A percentile compares a stretch with the other conserved stretches of the same genome.
Evolutionary conservation across 2,329 filamentous ascomycete genomes (phyloP).

Genomic region (Trichophyton benhamiae): DNA sequence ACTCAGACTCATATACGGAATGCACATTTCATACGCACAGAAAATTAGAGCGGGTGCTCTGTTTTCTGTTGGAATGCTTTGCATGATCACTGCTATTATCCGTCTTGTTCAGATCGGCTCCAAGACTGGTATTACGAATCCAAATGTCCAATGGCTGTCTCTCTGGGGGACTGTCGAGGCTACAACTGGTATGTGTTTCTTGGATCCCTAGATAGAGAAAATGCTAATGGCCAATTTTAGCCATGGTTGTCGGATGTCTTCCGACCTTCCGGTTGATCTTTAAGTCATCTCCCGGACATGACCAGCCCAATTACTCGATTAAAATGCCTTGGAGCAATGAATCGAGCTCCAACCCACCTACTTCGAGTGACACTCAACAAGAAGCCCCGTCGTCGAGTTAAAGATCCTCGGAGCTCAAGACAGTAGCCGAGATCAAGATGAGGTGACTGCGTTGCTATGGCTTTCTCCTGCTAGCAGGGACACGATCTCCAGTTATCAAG

Average conservation of each 20-base stretch:
- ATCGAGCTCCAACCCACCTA: not conserved
- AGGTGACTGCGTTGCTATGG: constrained; percentile 1
- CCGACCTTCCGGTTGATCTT: constrained; percentile 8
- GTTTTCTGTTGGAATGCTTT: constrained; percentile 20
- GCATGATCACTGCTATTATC: constrained; percentile 19
- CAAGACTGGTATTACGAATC: constrained; percentile 6
- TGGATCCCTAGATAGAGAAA: not conserved
- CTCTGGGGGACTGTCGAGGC: constrained; percentile 7
- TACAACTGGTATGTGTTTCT: constrained; percentile 6
- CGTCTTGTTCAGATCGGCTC: constrained; percentile 14
- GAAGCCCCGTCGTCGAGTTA: not conserved
- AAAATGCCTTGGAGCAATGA: not conserved
- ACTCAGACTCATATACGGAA: constrained; percentile 19
- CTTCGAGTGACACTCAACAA: not conserved
- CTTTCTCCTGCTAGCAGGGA: constrained; percentile 1
- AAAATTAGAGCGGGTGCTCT: constrained; percentile 19
- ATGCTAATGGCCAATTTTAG: not conserved
- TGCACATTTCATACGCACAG: constrained; percentile 18
- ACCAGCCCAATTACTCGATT: not conserved
- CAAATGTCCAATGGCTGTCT: constrained; percentile 8
- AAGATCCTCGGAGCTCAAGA: not conserved
- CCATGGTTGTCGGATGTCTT: constrained; percentile 9
- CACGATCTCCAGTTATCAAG: not conserved
- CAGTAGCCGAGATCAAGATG: not conserved
- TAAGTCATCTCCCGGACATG: not conserved